Percentiles rank a stretch among this genome's conserved stretches.
These are phyloP conservation scores for Schoenoplectus triqueter DNA, from an alignment of 202 grass and related monocot genomes.

Conservation along the genomic window DNA sequence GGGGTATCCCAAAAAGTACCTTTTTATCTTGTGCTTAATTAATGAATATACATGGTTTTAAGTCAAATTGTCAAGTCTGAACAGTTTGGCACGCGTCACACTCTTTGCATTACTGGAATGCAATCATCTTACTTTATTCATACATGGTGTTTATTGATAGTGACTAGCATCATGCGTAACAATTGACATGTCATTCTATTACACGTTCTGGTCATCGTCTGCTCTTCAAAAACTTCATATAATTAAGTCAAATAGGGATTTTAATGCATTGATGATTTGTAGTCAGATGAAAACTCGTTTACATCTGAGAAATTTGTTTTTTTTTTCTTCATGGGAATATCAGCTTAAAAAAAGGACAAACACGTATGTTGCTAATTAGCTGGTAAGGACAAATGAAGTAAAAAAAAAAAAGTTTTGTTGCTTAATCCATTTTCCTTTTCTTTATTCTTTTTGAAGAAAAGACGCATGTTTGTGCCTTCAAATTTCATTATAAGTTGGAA, in stretches of 20 bases:
- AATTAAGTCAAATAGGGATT: too few species aligned
- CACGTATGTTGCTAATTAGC: background rate
- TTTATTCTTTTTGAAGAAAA: too few species aligned
- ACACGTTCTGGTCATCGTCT: background rate
- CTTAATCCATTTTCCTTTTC: too few species aligned
- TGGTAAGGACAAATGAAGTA: too few species aligned
- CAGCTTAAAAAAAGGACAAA: background rate
- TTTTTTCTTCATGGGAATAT: background rate
- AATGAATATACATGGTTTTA: background rate
- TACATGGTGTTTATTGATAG: background rate
- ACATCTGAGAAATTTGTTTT: background rate
- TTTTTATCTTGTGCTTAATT: constrained; percentile 13
- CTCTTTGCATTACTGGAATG: constrained; percentile 24
- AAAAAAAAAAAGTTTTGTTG: too few species aligned
- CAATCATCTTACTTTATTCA: background rate
- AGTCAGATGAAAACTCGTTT: background rate
- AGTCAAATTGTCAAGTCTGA: constrained; percentile 22
- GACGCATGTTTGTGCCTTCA: too few species aligned
- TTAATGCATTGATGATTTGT: background rate
- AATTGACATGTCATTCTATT: constrained; percentile 29
- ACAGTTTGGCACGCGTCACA: constrained; percentile 23
- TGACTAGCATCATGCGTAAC: background rate
- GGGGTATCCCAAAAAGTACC: background rate
- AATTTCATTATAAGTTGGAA: too few species aligned
- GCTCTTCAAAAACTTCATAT: background rate